Base-by-base conservation (phyloP, 768 basidiomycete species). In the Multifurca ochricompacta region DNA sequence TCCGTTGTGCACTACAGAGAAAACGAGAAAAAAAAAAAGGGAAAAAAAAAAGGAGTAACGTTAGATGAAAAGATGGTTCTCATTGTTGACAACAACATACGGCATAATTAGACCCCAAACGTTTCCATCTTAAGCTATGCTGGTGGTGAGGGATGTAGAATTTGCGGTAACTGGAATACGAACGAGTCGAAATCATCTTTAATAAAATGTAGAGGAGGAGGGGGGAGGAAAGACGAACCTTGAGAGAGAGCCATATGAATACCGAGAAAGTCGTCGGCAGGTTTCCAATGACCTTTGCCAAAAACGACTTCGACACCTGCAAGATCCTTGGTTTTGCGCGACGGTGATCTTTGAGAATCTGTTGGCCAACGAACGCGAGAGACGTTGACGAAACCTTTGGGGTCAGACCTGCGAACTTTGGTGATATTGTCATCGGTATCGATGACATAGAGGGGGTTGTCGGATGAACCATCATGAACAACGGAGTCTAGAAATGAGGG, bases 321-420 rank as follows among this genome's bases (percentile, higher is more conserved):
- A n/a, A 70, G 60, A 23, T 73, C 72, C 66, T 80, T 81, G 19
- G 73, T 72, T 52, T 79, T 82, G 54, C 71, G 65, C 3, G 78
- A 50, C 18, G 51, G 37, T 1, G 60, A 48, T 30, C 44, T 49
- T 0, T 49, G 27, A 31, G 74, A 64, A 11, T 70, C 66, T 59
- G 70, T 71, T 16, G 86, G 83, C 87, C 87, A 90, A 53, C 77
- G 76, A 28, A 90, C 74, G 46, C 78, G 75, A 1, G 83, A 81
- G 42, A 78, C 76, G 51, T 73, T 80, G 42, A 76, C 73, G 13
- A 75, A 70, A 10, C 75, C 70, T 36, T 77, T 73, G 6, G 73
- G 72, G 63, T 82, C 80, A 30, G 75, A 72, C 46, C 87, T 77
- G 58, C 74, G 76, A 39, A 88, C 67, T 8, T 73, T 76, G 23